Conservation (phyloP, 2,329 filamentous ascomycete species). For the Myriosclerotinia curreyana region DNA sequence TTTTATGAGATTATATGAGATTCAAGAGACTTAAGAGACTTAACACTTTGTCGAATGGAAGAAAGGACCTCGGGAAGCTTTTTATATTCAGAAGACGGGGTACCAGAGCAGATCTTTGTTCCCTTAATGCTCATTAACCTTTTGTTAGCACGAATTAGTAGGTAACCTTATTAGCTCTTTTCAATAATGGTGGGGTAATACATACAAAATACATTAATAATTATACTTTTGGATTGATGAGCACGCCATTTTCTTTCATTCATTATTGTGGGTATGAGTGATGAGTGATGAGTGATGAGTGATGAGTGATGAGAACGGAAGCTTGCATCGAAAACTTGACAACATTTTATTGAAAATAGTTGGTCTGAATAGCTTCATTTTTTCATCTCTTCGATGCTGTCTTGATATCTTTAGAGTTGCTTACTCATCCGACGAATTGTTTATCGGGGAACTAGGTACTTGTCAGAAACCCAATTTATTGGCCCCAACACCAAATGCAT, state of each 20-base stretch:
- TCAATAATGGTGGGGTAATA: conserved; percentile 4
- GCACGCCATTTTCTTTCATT: conserved; percentile 8
- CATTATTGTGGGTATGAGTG: background rate
- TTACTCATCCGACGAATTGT: background rate
- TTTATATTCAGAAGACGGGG: background rate
- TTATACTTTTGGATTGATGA: background rate
- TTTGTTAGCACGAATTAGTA: background rate
- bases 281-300: background rate
- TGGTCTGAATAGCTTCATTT: conserved; percentile 10
- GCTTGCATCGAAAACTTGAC: background rate
- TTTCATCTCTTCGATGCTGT: background rate
- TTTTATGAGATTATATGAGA: background rate
- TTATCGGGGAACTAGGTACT: too few relatives aligned
- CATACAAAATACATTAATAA: background rate
- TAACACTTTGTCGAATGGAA: too few relatives aligned
- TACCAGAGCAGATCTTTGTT: conserved; percentile 1
- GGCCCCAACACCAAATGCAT: background rate
- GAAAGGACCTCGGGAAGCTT: background rate
- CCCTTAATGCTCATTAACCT: background rate
- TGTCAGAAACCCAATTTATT: background rate
- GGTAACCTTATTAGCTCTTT: background rate
- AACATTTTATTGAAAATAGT: background rate
- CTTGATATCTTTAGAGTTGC: background rate
- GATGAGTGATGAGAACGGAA: background rate
- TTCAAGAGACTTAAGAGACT: background rate